Base-by-base conservation (phyloP, 2,329 filamentous ascomycete genomes). In the Aspergillus quadrilineatus region DNA sequence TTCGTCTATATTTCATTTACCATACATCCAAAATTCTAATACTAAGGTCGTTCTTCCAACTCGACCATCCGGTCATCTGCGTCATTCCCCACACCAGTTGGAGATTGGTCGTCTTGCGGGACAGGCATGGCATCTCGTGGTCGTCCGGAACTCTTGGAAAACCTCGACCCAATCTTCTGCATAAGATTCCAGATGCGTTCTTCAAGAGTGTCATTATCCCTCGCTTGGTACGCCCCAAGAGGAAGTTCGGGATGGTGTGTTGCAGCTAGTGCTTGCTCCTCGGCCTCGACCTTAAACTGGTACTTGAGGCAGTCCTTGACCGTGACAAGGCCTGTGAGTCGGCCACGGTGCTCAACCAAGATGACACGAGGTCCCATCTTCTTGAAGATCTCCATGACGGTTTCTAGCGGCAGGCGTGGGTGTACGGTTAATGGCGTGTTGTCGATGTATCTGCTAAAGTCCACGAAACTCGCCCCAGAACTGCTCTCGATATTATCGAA, bases 301-400 rank as follows among this genome's bases (percentile, higher is more conserved):
- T 96, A 97, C 72, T 94, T 96, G 55, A 99, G 78, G 65, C 94
- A 97, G 72, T 99, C 94, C 73, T 99, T 99, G 60, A 97, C 89
- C 0, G 94, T 99, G 0, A 99, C 90, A 0, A 99, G 81, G 0
- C 94, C 94, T 0, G 84, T 85, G 1, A 99, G 81, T 49, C 85
- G 85, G 12, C 94, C 94, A 57, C 90, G 89, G 69, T 96, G 89
- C 73, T 99, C 94, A 39, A 97, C 88, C 3, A 99, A 81, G 49
- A 99, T 93, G 5, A 97, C 92, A 1, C 94, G 85, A 0, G 93
- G 94, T 0, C 94, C 94, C 71, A 99, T 95, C 77, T 97, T 99
- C 73, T 93, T 93, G 80, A 99, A 99, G 9, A 99, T 81, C 69
- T 99, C 94, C 92, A 99, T 97, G 32, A 96, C 93, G 0, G 94